Evolutionary conservation across 108 stramenopile genomes (phyloP).

Genomic region (Schizochytrium sp.): DNA sequence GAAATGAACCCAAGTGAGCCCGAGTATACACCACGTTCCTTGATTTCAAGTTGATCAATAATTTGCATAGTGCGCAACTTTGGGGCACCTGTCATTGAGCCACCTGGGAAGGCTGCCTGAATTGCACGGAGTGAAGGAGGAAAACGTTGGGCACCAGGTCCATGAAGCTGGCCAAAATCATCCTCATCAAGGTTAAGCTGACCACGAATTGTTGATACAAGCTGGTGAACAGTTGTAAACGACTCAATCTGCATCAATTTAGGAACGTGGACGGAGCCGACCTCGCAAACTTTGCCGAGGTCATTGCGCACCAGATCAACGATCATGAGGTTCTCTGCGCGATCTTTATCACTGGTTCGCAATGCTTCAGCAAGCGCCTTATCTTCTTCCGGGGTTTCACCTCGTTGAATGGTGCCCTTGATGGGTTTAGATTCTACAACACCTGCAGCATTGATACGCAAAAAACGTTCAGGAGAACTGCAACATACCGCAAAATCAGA

Average conservation of each 20-base stretch:
- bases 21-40: constrained; percentile 88
- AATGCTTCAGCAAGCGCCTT: constrained; percentile 67
- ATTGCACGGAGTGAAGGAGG: constrained; percentile 71
- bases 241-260: constrained; percentile 92
- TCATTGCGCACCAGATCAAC: constrained; percentile 96
- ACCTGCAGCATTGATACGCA: constrained; percentile 77
- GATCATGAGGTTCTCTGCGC: constrained; percentile 97
- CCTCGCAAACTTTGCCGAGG: constrained; percentile 87
- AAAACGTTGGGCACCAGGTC: background rate
- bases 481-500: constrained; percentile 85
- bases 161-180: constrained; percentile 37
- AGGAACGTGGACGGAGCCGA: constrained; percentile 89
- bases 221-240: constrained; percentile 96
- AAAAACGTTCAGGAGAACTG: constrained; percentile 93
- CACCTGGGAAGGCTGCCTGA: constrained; percentile 95
- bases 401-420: constrained; percentile 88
- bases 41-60: constrained; percentile 82
- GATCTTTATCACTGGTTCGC: constrained; percentile 82
- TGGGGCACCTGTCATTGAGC: constrained; percentile 99
- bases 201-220: constrained; percentile 90
- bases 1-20: constrained; percentile 91
- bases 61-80: constrained; percentile 93
- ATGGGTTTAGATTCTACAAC: constrained; percentile 94
- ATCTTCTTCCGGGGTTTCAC: constrained; percentile 70
- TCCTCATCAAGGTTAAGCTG: constrained; percentile 66